phyloP scores from a whole-genome alignment of 2,329 filamentous ascomycete species.

The Penicillium sp. region DNA sequence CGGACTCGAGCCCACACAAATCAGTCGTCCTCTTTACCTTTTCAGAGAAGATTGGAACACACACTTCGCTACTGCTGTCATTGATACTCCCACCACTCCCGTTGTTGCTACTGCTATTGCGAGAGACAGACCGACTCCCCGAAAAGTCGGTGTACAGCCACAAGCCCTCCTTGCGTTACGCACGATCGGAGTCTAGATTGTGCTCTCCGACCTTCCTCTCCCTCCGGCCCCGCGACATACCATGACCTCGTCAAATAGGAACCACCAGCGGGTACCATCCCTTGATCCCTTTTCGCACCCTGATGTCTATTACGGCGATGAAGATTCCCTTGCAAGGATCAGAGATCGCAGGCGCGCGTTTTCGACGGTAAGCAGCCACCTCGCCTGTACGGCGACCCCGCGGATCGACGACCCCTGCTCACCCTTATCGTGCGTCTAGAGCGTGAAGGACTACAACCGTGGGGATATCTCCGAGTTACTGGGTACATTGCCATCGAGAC shows the following conservation, averaged over 20 bases:
- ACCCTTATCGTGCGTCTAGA: conserved; percentile 35
- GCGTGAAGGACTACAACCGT: conserved; percentile 45
- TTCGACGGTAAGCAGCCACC: conserved; percentile 57
- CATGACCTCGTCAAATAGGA: conserved; percentile 51
- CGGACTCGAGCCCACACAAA: conserved; percentile 2
- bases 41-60: neutral
- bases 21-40: neutral
- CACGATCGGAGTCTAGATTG: conserved; percentile 26
- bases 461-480: conserved; percentile 45
- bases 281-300: conserved; percentile 64
- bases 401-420: conserved; percentile 17
- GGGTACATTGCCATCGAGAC: conserved; percentile 42
- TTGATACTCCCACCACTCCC: neutral
- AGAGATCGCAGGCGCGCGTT: conserved; percentile 60
- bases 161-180: conserved; percentile 24
- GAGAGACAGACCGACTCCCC: neutral
- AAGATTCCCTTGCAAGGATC: conserved; percentile 53
- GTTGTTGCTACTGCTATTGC: neutral
- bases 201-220: conserved; percentile 15
- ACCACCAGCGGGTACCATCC: conserved; percentile 49
- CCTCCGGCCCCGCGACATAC: conserved; percentile 22
- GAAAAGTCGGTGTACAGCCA: conserved; percentile 31
- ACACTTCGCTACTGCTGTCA: neutral
- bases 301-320: conserved; percentile 64
- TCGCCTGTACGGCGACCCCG: conserved; percentile 22